phyloP scores from a whole-genome alignment of 1,284 basidiomycete species.

The Ceratobasidium sp. region DNA sequence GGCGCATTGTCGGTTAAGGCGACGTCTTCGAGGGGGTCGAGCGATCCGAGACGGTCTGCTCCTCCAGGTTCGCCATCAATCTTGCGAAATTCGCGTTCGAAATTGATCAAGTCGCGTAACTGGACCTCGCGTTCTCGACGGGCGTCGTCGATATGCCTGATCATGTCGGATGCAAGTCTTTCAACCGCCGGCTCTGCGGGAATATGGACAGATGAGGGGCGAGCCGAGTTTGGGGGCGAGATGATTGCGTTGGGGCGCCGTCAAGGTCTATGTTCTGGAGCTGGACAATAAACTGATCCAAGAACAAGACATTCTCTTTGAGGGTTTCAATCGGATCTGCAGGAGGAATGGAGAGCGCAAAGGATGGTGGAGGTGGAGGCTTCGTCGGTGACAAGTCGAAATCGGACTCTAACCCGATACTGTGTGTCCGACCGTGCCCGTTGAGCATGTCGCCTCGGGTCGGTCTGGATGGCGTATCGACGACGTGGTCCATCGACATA shows the following conservation, averaged over 20 bases:
- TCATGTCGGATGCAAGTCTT: constrained; percentile 72
- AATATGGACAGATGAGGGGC: constrained; percentile 17
- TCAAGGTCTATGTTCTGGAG: constrained; percentile 71
- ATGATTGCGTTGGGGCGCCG: constrained; percentile 48
- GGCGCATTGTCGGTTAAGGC: constrained; percentile 53
- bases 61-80: constrained; percentile 78
- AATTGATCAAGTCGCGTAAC: constrained; percentile 73
- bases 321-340: constrained; percentile 49
- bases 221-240: neutral
- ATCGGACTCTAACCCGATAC: constrained; percentile 21
- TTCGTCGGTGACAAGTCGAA: constrained; percentile 21
- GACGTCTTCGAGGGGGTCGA: constrained; percentile 65
- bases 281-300: constrained; percentile 74
- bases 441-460: constrained; percentile 19
- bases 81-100: constrained; percentile 76
- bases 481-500: constrained; percentile 3
- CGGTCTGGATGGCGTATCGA: constrained; percentile 32
- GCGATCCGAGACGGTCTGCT: constrained; percentile 67
- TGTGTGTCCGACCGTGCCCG: constrained; percentile 12
- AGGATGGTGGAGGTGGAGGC: constrained; percentile 6
- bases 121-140: constrained; percentile 76
- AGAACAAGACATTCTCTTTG: constrained; percentile 72
- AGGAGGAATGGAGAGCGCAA: neutral
- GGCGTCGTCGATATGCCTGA: constrained; percentile 74
- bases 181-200: constrained; percentile 63